Evolutionary conservation across 2,329 filamentous ascomycete species (phyloP), one percentile per base, ranked within the genome.

Genomic region (Cladosporium cucumerinum): DNA sequence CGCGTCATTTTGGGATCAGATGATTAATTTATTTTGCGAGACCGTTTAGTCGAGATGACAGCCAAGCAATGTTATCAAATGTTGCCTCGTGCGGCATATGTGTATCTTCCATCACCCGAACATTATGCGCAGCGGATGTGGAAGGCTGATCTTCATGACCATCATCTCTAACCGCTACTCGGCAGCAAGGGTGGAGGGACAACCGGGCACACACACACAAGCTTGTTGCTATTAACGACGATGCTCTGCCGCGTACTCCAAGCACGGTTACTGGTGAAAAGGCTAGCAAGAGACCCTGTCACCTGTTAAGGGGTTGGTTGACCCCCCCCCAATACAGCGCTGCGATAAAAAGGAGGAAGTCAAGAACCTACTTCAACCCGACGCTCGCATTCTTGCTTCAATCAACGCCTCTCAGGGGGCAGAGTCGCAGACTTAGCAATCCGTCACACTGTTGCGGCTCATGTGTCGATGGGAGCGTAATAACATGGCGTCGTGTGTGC

Each of bases 401-500:
- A 32, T 32, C 28, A 21, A 54, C 7, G 23, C n/a, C 11, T 21
- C 8, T 32, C 51, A 54, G 51, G 51, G 51, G 51, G 39, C 39
- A 46, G n/a, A 21, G 7, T 34, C 1, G 36, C 16, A 30, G 18
- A n/a, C 12, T 30, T 30, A 28, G 49, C 4, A 52, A n/a, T 52
- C 14, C 51, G 25, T 21, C 16, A 28, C 26, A 30, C 14, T 8
- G 21, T 32, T 32, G 18, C 30, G 25, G 26, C 16, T n/a, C 26
- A 54, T n/a, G 51, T 54, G 26, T 32, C 16, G 51, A 54, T 21
- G 51, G 30, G 26, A 30, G 18, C 32, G n/a, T 30, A 54, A 54
- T 54, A 28, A 54, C 51, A 54, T 54, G 51, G 51, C 51, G 51
- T 54, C 30, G 26, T 54, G 51, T 26, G 51, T 54, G n/a, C 26